Base-by-base conservation (phyloP, 148 eudicot species). In the Chenopodium berlandieri region DNA sequence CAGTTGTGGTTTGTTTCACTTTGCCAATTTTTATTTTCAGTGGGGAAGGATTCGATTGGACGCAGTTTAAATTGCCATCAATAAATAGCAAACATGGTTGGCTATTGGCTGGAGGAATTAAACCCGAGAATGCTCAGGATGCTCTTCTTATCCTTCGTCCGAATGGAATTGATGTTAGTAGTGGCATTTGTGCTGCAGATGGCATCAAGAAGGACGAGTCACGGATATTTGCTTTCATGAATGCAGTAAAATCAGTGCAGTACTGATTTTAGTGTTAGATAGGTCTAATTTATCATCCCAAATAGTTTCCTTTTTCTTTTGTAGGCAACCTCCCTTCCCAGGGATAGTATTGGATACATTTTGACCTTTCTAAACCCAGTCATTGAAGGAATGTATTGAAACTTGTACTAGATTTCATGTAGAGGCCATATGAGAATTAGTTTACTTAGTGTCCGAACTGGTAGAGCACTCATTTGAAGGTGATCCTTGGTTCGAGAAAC, bases 91-190 rank as follows among this genome's bases (percentile, higher is more conserved):
- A 90, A 85, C 69, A 89, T 25, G 98, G 98, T 32, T 95, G 98
- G 98, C 90, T 95, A 48, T 81, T 95, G 80, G 98, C 98, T 0
- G 98, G 98, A 60, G 98, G 97, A 82, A 93, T 95, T 40, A 85
- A 83, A 73, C 92, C 97, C 0, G 88, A 90, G 31, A 95, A 95
- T 60, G 97, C 82, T 13, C 67, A 79, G 60, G 86, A 93, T 79
- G 97, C 97, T 30, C 84, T 91, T 74, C 67, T 87, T n/a, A 89
- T 88, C 63, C 94, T 95, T 12, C 89, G 30, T 77, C 98, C 98
- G 20, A 80, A 86, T 23, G 98, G 98, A 73, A 78, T 95, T 71
- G 98, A 94, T 86, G 98, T 94, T 14, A 95, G 98, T 65, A 95
- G 98, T 68, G 97, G 98, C 64, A 92, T 95, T 80, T 95, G 98